Evolutionary conservation across 768 basidiomycete genomes (phyloP), one percentile per base, ranked within the genome.

Genomic region (Suillus paluster): DNA sequence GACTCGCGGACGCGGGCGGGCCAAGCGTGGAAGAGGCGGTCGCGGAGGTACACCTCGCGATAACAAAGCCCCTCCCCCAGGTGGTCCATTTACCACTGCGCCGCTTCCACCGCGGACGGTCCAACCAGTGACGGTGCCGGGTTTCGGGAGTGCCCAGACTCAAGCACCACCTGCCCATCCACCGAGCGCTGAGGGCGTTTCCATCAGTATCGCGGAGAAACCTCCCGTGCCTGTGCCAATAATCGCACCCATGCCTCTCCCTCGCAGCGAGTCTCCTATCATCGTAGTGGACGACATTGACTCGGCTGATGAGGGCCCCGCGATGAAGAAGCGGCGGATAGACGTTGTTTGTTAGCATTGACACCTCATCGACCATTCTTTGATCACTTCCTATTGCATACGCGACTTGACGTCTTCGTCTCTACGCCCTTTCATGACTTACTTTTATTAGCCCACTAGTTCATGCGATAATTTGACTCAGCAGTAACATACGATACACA

Each of bases 201-300:
- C 67, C 27, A 57, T 56, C 27, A 55, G 60, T 52, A 63, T 70
- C 55, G 57, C 67, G 38, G 67, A 60, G 14, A 66, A 62, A 27
- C 66, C 76, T 7, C 69, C 76, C 14, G 71, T 72, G 0, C 74
- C 78, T 58, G 75, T 74, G 6, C 76, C 78, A 66, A 71, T 77
- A 66, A 66, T 61, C 25, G 44, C 66, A 41, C 58, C 44, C 39
- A 17, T 52, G 30, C 59, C 65, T 33, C 56, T 53, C 14, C 59
- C 59, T 57, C 45, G 60, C 65, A 61, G 80, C 19, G 79, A 80
- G 19, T 81, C 86, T 11, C 84, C 87, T n/a, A 83, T 87, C 38
- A 77, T 90, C 45, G 76, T 87, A 49, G 78, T 87, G 36, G 88
- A 77, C 41, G 78, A 90, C n/a, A n/a, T 27, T 63, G 88, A 89